phyloP scores from a whole-genome alignment of 805 yeast genomes.

The Starmera pachycereana region DNA sequence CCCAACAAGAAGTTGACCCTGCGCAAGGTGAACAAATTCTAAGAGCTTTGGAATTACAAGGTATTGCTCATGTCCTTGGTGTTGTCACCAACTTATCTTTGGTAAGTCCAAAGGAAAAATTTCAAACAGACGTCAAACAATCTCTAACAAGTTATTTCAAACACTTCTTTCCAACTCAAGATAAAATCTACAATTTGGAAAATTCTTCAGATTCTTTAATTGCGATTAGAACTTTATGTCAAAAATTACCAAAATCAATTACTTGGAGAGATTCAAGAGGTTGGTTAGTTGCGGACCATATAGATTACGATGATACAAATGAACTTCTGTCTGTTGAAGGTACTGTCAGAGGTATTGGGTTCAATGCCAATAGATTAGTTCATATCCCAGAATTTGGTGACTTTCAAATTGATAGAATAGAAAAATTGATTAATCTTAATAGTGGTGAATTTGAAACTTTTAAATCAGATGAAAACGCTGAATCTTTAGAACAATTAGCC shows the following conservation, averaged over 20 bases:
- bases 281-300: slow-evolving; percentile 66
- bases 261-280: slow-evolving; percentile 94
- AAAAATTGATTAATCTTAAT: slow-evolving; percentile 26
- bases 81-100: slow-evolving; percentile 65
- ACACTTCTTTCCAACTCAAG: slow-evolving; percentile 76
- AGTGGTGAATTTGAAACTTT: slow-evolving; percentile 20
- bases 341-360: slow-evolving; percentile 76
- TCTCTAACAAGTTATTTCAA: slow-evolving; percentile 56
- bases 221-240: slow-evolving; percentile 68
- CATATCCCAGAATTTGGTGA: slow-evolving; percentile 91
- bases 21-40: slow-evolving; percentile 81
- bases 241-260: slow-evolving; percentile 74
- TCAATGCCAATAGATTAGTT: slow-evolving; percentile 65
- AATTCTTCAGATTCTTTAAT: slow-evolving; percentile 57
- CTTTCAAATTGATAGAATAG: slow-evolving; percentile 63
- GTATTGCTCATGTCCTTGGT: slow-evolving; percentile 74
- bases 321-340: slow-evolving; percentile 61
- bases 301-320: slow-evolving; percentile 29
- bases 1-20: slow-evolving; percentile 69
- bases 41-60: slow-evolving; percentile 85
- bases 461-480: slow-evolving; percentile 34
- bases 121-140: slow-evolving; percentile 59
- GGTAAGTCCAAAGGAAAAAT: slow-evolving; percentile 61
- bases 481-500: slow-evolving; percentile 48
- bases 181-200: slow-evolving; percentile 66